A percentile compares a stretch with the other conserved stretches of the same genome.
phyloP scores from a whole-genome alignment of 805 yeast species.

The Millerozyma miso region DNA sequence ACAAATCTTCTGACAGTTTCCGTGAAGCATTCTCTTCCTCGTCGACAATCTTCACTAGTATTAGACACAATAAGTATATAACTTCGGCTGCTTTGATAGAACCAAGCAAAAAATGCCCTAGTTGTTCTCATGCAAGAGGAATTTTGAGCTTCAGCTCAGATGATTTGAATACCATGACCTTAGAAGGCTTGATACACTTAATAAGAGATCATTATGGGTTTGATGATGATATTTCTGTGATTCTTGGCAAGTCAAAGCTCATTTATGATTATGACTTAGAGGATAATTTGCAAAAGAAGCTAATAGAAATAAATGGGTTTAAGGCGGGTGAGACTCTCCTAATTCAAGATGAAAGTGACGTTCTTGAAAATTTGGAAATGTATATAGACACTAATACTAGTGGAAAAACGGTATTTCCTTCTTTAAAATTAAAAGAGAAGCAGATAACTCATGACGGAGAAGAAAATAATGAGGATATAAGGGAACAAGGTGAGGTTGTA shows the following conservation, averaged over 20 bases:
- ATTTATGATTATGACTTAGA: conserved; percentile 86
- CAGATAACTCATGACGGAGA: neutral
- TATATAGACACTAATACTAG: conserved; percentile 33
- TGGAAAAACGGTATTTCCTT: conserved; percentile 8
- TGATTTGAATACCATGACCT: conserved; percentile 24
- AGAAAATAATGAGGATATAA: conserved; percentile 7
- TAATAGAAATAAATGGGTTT: conserved; percentile 51
- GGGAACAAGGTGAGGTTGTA: conserved; percentile 3
- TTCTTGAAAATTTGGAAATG: conserved; percentile 58
- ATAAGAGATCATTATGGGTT: conserved; percentile 51
- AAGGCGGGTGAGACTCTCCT: conserved; percentile 58
- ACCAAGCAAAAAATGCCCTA: conserved; percentile 71
- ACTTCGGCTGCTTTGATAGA: conserved; percentile 56
- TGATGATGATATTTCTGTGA: conserved; percentile 48
- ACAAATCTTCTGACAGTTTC: conserved; percentile 27
- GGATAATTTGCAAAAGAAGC: conserved; percentile 54
- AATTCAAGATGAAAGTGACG: conserved; percentile 78
- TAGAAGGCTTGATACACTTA: conserved; percentile 50
- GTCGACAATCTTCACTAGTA: conserved; percentile 35
- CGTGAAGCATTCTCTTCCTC: conserved; percentile 14
- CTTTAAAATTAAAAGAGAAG: conserved; percentile 13
- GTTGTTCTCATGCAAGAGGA: conserved; percentile 55
- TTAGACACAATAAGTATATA: conserved; percentile 57
- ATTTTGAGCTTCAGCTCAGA: conserved; percentile 32
- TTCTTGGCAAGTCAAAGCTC: conserved; percentile 55